Evolutionary conservation across 1,284 basidiomycete species (phyloP).

Genomic region (Apiotrichum brassicae): DNA sequence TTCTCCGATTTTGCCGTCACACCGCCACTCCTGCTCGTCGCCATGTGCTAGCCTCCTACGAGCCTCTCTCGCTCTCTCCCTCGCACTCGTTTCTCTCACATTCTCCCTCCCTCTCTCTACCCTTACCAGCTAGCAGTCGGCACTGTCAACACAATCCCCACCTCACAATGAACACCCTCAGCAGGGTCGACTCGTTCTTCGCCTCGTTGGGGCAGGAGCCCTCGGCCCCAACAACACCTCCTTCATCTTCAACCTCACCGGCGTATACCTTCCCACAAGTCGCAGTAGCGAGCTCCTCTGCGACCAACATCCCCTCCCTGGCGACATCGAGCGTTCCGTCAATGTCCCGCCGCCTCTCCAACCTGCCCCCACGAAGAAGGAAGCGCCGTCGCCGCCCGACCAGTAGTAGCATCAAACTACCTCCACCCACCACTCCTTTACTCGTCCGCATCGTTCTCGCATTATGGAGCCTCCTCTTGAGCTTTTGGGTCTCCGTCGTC

Average conservation of each 20-base stretch:
- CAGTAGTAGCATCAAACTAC: constrained; percentile 32
- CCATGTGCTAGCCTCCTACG: too few relatives aligned
- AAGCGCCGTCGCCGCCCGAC: constrained; percentile 14
- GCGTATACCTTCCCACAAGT: background rate
- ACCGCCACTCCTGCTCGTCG: too few relatives aligned
- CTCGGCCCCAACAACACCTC: background rate
- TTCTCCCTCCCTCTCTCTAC: too few relatives aligned
- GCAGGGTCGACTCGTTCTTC: constrained; percentile 24
- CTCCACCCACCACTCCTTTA: constrained; percentile 38
- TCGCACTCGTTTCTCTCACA: too few relatives aligned
- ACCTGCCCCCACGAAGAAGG: constrained; percentile 1
- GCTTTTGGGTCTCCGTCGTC: constrained; percentile 41
- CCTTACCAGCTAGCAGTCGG: too few relatives aligned
- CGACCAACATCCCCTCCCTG: background rate
- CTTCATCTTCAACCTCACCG: too few relatives aligned
- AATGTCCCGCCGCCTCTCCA: background rate
- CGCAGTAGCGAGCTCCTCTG: background rate
- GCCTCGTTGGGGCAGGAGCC: constrained; percentile 7
- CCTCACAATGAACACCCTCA: constrained; percentile 9
- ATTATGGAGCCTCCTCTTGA: constrained; percentile 39
- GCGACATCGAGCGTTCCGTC: background rate
- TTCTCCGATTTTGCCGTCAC: too few relatives aligned
- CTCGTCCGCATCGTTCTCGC: constrained; percentile 36
- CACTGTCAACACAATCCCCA: too few relatives aligned
- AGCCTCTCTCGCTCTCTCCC: too few relatives aligned